phyloP scores from a whole-genome alignment of 495 filamentous ascomycete species.

The Annulohypoxylon bovei region DNA sequence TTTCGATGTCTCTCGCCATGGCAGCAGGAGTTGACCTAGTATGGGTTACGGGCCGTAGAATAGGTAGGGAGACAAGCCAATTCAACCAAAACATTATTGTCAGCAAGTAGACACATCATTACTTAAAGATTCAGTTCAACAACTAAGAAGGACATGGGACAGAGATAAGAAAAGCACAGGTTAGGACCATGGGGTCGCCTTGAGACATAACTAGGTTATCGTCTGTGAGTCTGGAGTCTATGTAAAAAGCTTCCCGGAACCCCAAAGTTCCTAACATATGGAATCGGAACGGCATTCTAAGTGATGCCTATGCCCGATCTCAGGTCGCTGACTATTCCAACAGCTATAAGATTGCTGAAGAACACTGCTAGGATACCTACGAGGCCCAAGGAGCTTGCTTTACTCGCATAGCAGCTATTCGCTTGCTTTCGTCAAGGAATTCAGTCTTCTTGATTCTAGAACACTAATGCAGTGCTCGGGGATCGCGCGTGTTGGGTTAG shows the following conservation, averaged over 20 bases:
- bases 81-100: slow-evolving; percentile 33
- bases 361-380: background rate
- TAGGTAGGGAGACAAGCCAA: slow-evolving; percentile 32
- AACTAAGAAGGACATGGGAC: slow-evolving; percentile 6
- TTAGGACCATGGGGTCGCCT: background rate
- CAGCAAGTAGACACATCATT: slow-evolving; percentile 19
- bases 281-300: slow-evolving; percentile 3
- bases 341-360: slow-evolving; percentile 2
- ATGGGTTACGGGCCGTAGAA: slow-evolving; percentile 9
- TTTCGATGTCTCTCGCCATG: slow-evolving; percentile 24
- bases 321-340: slow-evolving; percentile 9
- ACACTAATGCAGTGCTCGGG: slow-evolving; percentile 4
- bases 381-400: background rate
- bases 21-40: slow-evolving; percentile 18
- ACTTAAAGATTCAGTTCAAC: slow-evolving; percentile 22
- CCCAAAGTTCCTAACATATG: slow-evolving; percentile 1
- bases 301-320: slow-evolving; percentile 14
- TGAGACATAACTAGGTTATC: slow-evolving; percentile 31
- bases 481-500: slow-evolving; percentile 5
- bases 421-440: slow-evolving; percentile 9
- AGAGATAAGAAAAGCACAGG: slow-evolving; percentile 4
- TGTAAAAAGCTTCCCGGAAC: slow-evolving; percentile 34
- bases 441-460: background rate
- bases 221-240: slow-evolving; percentile 16
- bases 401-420: background rate